Evolutionary conservation across 352 stramenopile genomes (phyloP), one percentile per base, ranked within the genome.

Genomic region (Phytophthora melonis): DNA sequence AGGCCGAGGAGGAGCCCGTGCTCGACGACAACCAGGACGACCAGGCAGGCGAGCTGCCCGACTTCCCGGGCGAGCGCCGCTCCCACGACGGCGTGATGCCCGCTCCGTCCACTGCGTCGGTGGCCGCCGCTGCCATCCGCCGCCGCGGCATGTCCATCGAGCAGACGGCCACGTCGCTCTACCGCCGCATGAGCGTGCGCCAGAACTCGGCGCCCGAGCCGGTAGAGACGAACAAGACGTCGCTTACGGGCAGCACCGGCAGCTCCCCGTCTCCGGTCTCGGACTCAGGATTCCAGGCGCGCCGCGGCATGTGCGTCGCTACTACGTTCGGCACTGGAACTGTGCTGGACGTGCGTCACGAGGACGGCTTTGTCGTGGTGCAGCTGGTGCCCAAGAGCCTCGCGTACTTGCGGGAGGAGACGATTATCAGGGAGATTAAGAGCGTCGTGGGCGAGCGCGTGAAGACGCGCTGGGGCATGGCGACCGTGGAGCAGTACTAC

Each of bases 401-500:
- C 36, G 86, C 87, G 49, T 94, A 92, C 73, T 66, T 96, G 61
- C 76, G 74, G 13, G 85, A 93, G 14, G 82, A 93, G 2, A 74
- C 72, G 10, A 88, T 96, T 63, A 80, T 94, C 32, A 78, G 88
- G 25, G 89, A 94, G 71, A 92, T 96, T 78, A 94, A 94, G 73
- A 87, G 84, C 25, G 74, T 96, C n/a, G 86, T 94, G 32, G 89
- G 89, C 19, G 89, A 96, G 66, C 75, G 89, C 21, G 89, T 96
- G 9, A 94, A 94, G 72, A 96, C 89, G 0, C 86, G 87, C 19
- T 96, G 89, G 89, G 89, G 89, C 10, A 85, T 94, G 64, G 89
- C 89, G 41, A 94, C 88, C 0, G 87, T 96, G 7, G 89, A 96
- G 76, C 77, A 92, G 63, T 96, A 96, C 72, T 94, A 93, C 63